Base-by-base conservation (phyloP, 139 green algal genomes). In the Chlamydomonas eustigma region DNA sequence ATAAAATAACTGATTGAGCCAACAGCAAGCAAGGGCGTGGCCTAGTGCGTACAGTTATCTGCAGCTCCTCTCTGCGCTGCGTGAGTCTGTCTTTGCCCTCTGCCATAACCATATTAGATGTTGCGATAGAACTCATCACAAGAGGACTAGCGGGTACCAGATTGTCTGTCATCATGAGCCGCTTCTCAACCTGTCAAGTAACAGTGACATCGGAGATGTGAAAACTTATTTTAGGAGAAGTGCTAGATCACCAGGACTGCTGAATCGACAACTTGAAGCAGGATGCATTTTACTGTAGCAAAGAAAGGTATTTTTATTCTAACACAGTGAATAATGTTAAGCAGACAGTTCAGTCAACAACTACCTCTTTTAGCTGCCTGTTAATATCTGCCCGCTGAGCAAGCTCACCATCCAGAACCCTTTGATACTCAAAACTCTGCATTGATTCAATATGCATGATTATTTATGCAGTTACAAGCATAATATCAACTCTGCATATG, bases 331-430 rank as follows among this genome's bases (percentile, higher is more conserved):
- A n/a, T n/a, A n/a, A n/a, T n/a, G n/a, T n/a, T n/a, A n/a, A n/a
- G n/a, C n/a, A n/a, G n/a, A 22, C 50, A 63, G 22, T 63, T 22
- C 22, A 22, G 22, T 22, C 50, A 28, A 22, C 50, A 63, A 22
- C 50, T 63, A 63, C 64, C 37, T 81, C 66, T 32, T 39, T 31
- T 38, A 86, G 71, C 58, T 77, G 77, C 1, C 77, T 32, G 50
- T 30, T 76, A 18, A 75, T 74, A 50, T 86, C 74, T 0, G 74
- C 81, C 1, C 81, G 77, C 74, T 86, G 85, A 37, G 88, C 91
- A 52, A 93, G 86, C 84, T 96, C 91, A 0, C 88, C 91, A 32
- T 96, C 91, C 34, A 95, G 80, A 44, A 95, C 85, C 50, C 87
- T 80, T 24, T 79, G 75, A 70, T 87, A 90, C 73, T 88, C 78